Conservation (phyloP, 352 stramenopile genomes). For the Phytophthora tubulina region DNA sequence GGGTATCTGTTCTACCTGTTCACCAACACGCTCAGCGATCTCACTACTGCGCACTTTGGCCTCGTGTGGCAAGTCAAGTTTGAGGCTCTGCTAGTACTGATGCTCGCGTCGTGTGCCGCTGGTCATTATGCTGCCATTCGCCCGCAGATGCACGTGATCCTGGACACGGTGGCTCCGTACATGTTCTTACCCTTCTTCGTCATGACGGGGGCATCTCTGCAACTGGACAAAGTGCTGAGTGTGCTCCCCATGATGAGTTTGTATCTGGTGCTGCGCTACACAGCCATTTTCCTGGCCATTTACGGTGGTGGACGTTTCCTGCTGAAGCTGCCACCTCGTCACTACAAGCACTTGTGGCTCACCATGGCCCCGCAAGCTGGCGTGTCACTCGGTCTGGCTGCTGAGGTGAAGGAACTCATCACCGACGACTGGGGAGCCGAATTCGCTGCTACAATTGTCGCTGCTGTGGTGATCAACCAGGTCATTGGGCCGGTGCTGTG, state of each 20-base stretch:
- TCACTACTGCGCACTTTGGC: constrained; percentile 57
- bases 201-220: constrained; percentile 71
- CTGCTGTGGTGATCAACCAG: constrained; percentile 73
- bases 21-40: constrained; percentile 63
- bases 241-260: constrained; percentile 73
- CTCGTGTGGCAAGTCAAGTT: constrained; percentile 77
- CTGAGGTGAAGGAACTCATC: constrained; percentile 68
- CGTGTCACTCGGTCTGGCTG: constrained; percentile 67
- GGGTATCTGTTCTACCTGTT: constrained; percentile 73
- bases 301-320: constrained; percentile 65
- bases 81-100: constrained; percentile 71
- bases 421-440: constrained; percentile 62
- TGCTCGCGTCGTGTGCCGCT: constrained; percentile 65
- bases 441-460: constrained; percentile 71
- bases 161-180: constrained; percentile 71
- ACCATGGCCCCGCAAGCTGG: constrained; percentile 77
- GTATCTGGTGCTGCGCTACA: constrained; percentile 65
- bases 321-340: constrained; percentile 59
- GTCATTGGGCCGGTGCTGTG: constrained; percentile 71
- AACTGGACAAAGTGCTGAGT: constrained; percentile 68
- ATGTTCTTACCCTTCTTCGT: constrained; percentile 82
- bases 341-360: constrained; percentile 79
- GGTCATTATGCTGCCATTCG: constrained; percentile 66
- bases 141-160: constrained; percentile 78
- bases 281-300: constrained; percentile 65